Conservation (phyloP, 2,329 filamentous ascomycete genomes). For the Periglandula ipomoeae region DNA sequence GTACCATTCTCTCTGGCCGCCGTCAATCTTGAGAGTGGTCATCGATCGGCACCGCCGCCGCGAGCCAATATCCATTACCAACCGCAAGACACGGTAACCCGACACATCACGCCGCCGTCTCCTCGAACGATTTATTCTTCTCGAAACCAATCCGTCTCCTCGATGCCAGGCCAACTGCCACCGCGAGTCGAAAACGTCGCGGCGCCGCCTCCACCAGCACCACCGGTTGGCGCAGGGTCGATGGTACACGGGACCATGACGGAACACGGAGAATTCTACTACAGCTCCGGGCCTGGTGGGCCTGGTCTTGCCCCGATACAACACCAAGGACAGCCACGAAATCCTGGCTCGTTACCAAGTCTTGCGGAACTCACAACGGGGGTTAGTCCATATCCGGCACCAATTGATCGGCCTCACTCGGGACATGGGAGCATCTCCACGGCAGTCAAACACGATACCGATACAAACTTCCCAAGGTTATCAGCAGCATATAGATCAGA, state of each 20-base stretch:
- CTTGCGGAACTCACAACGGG: conserved; percentile 57
- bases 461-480: conserved; percentile 23
- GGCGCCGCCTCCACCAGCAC: conserved; percentile 25
- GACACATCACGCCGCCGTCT: conserved; percentile 33
- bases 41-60: conserved; percentile 29
- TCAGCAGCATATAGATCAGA: conserved; percentile 29
- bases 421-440: conserved; percentile 12
- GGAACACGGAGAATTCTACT: conserved; percentile 20
- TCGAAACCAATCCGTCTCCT: conserved; percentile 23
- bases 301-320: conserved; percentile 47
- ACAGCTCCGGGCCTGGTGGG: conserved; percentile 28
- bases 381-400: conserved; percentile 50
- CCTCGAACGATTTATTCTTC: conserved; percentile 30
- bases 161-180: conserved; percentile 26
- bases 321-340: conserved; percentile 27
- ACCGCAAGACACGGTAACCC: conserved; percentile 36
- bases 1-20: conserved; percentile 69
- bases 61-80: conserved; percentile 33
- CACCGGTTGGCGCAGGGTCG: conserved; percentile 13
- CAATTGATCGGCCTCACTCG: conserved; percentile 26
- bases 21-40: conserved; percentile 37
- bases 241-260: conserved; percentile 17
- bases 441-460: conserved; percentile 25
- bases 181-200: conserved; percentile 11
- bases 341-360: conserved; percentile 45